Conservation (phyloP, 768 basidiomycete species). For the Daedalea quercina region DNA sequence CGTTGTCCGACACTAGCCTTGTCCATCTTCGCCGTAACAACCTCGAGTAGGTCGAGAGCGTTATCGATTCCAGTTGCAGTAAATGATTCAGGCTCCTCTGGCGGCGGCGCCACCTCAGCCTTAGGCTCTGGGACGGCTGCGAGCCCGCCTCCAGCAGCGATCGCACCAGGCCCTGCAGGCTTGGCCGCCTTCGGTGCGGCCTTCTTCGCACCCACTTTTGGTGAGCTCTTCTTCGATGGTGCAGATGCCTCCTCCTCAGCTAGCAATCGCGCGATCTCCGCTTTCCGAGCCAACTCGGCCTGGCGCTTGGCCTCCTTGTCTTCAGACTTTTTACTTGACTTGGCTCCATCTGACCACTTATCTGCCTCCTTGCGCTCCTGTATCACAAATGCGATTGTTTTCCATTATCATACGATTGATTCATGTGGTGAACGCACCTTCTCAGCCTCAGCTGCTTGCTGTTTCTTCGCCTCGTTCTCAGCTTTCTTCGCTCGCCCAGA, state of each 20-base stretch:
- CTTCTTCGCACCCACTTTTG: constrained; percentile 62
- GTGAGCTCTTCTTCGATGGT: constrained; percentile 54
- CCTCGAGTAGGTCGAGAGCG: constrained; percentile 80
- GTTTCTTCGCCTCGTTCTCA: constrained; percentile 83
- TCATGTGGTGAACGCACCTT: constrained; percentile 36
- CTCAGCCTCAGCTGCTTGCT: constrained; percentile 49
- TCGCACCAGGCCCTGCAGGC: constrained; percentile 80
- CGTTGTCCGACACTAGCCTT: constrained; percentile 86
- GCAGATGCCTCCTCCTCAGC: constrained; percentile 79
- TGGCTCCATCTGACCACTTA: constrained; percentile 62
- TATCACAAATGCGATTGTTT: background rate
- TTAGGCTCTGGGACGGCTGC: constrained; percentile 21
- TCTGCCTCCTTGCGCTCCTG: constrained; percentile 71
- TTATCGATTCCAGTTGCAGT: constrained; percentile 87
- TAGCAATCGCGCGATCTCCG: constrained; percentile 75
- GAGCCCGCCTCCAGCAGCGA: constrained; percentile 64
- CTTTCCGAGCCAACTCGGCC: constrained; percentile 79
- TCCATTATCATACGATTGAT: background rate
- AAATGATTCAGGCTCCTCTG: constrained; percentile 55
- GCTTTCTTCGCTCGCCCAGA: constrained; percentile 86
- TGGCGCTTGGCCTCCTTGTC: constrained; percentile 77
- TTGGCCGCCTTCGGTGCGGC: constrained; percentile 36
- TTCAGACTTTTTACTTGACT: constrained; percentile 58
- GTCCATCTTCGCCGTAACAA: constrained; percentile 89
- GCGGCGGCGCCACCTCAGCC: constrained; percentile 25